phyloP scores from a whole-genome alignment of 352 stramenopile species.

The Peronospora belbahrii region DNA sequence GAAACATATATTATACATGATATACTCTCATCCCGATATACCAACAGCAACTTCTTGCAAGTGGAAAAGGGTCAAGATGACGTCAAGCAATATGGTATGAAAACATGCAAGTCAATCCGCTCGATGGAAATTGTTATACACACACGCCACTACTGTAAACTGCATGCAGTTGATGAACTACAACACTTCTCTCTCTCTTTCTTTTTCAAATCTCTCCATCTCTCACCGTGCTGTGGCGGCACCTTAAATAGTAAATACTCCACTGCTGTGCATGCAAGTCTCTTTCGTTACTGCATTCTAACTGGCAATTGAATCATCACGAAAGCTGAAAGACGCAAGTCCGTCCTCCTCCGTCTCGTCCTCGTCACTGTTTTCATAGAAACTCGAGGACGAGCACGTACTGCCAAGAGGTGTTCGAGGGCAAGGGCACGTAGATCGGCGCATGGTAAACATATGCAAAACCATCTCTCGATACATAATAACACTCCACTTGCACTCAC shows the following conservation, averaged over 20 bases:
- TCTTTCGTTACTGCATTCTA: slow-evolving; percentile 16
- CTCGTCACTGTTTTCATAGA: slow-evolving; percentile 13
- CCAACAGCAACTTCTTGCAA: background rate
- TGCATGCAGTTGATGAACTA: slow-evolving; percentile 19
- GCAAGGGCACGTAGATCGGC: slow-evolving; percentile 14
- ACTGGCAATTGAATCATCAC: slow-evolving; percentile 20
- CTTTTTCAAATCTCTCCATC: slow-evolving; percentile 1
- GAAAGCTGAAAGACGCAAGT: slow-evolving; percentile 13
- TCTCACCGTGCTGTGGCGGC: slow-evolving; percentile 25
- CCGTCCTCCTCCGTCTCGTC: slow-evolving; percentile 8
- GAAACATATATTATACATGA: background rate
- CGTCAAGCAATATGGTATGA: slow-evolving; percentile 1
- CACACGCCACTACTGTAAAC: slow-evolving; percentile 6
- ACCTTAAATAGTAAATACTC: slow-evolving; percentile 41
- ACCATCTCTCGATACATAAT: slow-evolving; percentile 84
- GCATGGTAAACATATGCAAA: slow-evolving; percentile 47
- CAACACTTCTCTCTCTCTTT: background rate
- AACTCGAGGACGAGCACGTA: slow-evolving; percentile 24
- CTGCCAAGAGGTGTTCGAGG: slow-evolving; percentile 5
- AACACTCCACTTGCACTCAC: slow-evolving; percentile 86
- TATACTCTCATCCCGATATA: too few relatives aligned
- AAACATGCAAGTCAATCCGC: slow-evolving; percentile 4
- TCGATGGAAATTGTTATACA: slow-evolving; percentile 10
- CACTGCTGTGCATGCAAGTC: slow-evolving; percentile 11
- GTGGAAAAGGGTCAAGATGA: background rate